A percentile compares a stretch with the other conserved stretches of the same genome.
phyloP scores from a whole-genome alignment of 2,329 filamentous ascomycete genomes.

The Penicillium sp. region DNA sequence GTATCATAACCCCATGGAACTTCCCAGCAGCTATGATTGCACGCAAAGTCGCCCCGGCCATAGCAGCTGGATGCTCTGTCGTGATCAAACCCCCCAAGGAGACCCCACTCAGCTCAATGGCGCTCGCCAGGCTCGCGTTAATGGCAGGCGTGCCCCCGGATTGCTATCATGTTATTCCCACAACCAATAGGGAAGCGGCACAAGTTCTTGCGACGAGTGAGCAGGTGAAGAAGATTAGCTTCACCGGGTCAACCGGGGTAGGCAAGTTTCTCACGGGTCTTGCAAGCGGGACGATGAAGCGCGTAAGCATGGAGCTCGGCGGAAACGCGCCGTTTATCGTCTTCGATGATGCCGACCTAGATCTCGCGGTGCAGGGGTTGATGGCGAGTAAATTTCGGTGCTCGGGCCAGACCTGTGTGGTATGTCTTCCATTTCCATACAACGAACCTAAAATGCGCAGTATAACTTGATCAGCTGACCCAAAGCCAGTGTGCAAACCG shows the following conservation, averaged over 20 bases:
- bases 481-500: too few relatives aligned
- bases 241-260: slow-evolving; percentile 15
- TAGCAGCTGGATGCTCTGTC: slow-evolving; percentile 35
- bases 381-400: slow-evolving; percentile 1
- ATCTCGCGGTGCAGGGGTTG: not conserved
- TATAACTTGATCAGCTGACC: too few relatives aligned
- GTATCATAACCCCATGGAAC: slow-evolving; percentile 84
- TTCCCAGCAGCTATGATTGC: slow-evolving; percentile 74
- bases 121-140: slow-evolving; percentile 23
- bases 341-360: too few relatives aligned
- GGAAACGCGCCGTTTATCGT: too few relatives aligned
- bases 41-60: slow-evolving; percentile 29
- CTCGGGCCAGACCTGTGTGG: slow-evolving; percentile 8
- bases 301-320: too few relatives aligned
- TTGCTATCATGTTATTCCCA: slow-evolving; percentile 13
- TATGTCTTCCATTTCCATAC: not conserved
- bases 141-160: slow-evolving; percentile 30
- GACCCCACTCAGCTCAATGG: slow-evolving; percentile 29
- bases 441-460: too few relatives aligned
- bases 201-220: slow-evolving; percentile 1
- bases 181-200: slow-evolving; percentile 19
- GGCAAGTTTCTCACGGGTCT: slow-evolving; percentile 16
- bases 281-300: slow-evolving; percentile 36
- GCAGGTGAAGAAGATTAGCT: slow-evolving; percentile 15
- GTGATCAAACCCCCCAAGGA: slow-evolving; percentile 34